These are phyloP conservation scores for Neofusicoccum cordaticola DNA, from an alignment of 2,329 filamentous ascomycete species.

Conservation along the genomic window DNA sequence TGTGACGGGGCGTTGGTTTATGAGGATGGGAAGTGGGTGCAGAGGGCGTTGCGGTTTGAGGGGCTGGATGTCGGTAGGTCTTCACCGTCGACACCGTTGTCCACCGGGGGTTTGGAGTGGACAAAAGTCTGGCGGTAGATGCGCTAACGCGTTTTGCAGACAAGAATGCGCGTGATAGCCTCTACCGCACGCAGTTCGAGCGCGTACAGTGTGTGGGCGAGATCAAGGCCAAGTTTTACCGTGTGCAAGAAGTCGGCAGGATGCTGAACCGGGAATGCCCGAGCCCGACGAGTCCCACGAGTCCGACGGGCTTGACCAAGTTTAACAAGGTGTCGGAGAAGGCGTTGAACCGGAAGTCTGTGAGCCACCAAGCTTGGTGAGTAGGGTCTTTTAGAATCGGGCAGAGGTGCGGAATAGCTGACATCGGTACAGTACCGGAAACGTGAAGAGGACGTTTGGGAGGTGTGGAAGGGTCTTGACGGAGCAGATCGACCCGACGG, in stretches of 20 bases:
- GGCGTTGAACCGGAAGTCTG: not conserved
- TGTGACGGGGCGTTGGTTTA: conserved; percentile 1
- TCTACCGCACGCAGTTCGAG: not conserved
- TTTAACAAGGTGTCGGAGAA: not conserved
- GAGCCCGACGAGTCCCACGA: not conserved
- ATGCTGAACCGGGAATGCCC: not conserved
- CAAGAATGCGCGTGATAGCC: not conserved
- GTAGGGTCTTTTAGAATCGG: not conserved
- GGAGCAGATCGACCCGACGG: conserved; percentile 9
- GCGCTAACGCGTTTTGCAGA: not conserved
- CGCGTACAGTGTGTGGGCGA: not conserved
- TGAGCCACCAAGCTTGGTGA: not conserved
- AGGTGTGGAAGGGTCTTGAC: conserved; percentile 4
- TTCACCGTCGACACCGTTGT: not conserved
- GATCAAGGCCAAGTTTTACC: conserved; percentile 1
- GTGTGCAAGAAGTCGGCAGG: conserved; percentile 3
- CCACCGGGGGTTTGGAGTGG: too few relatives aligned
- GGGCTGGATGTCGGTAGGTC: not conserved
- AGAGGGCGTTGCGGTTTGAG: not conserved
- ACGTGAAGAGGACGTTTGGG: conserved; percentile 7
- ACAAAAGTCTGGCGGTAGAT: too few relatives aligned
- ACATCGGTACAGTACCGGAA: not conserved
- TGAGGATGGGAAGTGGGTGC: conserved; percentile 6
- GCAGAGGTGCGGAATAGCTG: not conserved
- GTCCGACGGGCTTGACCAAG: conserved; percentile 5